Percentiles rank a stretch among this genome's conserved stretches.
Evolutionary conservation across 768 basidiomycete genomes (phyloP).

Genomic region (Tephrocybe sp.): DNA sequence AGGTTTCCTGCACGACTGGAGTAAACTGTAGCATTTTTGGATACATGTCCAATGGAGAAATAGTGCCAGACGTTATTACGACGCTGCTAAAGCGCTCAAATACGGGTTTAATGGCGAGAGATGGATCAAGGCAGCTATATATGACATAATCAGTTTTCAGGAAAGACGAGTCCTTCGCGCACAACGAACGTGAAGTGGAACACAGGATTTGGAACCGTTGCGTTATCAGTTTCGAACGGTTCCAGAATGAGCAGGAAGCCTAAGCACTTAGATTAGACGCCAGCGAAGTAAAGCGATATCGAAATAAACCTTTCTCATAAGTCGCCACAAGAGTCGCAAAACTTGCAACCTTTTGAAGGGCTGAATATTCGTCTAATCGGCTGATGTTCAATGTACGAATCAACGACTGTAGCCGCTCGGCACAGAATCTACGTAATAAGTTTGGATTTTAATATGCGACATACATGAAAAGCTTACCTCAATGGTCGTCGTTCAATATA

Average conservation of each 20-base stretch:
- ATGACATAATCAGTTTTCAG: conserved; percentile 13
- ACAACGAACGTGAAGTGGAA: conserved; percentile 90
- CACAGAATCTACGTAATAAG: conserved; percentile 73
- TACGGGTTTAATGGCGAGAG: conserved; percentile 95
- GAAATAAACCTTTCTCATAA: conserved; percentile 86
- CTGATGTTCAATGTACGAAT: conserved; percentile 89
- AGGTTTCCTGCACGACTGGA: conserved; percentile 94
- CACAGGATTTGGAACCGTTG: conserved; percentile 97
- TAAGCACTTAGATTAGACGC: conserved; percentile 26
- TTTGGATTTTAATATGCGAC: conserved; percentile 3
- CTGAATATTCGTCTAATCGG: conserved; percentile 87
- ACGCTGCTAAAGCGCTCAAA: conserved; percentile 98
- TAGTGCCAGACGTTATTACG: conserved; percentile 98
- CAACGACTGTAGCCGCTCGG: conserved; percentile 91
- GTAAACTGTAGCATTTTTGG: conserved; percentile 99
- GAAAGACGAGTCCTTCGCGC: not conserved
- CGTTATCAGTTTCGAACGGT: conserved; percentile 97
- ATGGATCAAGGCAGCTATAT: conserved; percentile 91
- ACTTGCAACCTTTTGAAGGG: conserved; percentile 92
- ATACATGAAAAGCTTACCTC: conserved; percentile 50
- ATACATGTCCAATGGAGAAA: conserved; percentile 99
- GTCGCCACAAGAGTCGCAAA: conserved; percentile 98
- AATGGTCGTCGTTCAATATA: conserved; percentile 95
- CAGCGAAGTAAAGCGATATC: conserved; percentile 1
- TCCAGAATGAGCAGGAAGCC: conserved; percentile 97